Conservation (phyloP, 2,329 filamentous ascomycete genomes). For the Fusarium coicis region DNA sequence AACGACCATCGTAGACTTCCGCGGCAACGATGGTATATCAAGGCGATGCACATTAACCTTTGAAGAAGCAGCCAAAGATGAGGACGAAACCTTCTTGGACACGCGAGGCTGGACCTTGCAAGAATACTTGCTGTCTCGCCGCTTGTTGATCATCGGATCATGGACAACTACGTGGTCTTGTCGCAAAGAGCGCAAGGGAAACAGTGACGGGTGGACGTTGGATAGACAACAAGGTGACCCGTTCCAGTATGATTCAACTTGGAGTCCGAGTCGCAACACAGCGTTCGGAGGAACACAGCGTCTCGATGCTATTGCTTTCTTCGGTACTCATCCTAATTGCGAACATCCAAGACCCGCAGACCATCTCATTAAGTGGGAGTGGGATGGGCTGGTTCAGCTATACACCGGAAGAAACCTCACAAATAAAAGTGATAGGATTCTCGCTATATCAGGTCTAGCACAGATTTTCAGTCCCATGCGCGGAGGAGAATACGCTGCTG, state of each 20-base stretch:
- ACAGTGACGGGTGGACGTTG: neutral
- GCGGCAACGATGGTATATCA: accelerated
- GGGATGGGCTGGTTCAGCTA: accelerated
- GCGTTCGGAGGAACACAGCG: accelerated
- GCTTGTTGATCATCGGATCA: neutral
- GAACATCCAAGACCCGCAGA: too few species aligned
- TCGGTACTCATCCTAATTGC: neutral
- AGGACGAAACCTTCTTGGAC: neutral
- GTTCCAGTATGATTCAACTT: neutral
- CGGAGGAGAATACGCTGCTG: neutral
- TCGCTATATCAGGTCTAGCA: neutral
- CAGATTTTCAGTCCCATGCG: neutral
- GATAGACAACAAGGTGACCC: neutral
- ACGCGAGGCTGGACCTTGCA: neutral
- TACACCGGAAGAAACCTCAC: neutral
- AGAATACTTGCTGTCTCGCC: neutral
- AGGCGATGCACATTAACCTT: neutral
- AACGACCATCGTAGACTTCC: accelerated
- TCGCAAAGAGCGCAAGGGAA: neutral
- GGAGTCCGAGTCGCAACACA: neutral
- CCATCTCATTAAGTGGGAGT: neutral
- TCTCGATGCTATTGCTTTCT: neutral
- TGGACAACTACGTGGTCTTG: neutral
- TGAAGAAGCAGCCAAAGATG: accelerated
- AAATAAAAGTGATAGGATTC: neutral